Evolutionary conservation across 2,329 filamentous ascomycete genomes (phyloP), one percentile per base, ranked within the genome.

Genomic region (Pseudogymnoascus verrucosus): DNA sequence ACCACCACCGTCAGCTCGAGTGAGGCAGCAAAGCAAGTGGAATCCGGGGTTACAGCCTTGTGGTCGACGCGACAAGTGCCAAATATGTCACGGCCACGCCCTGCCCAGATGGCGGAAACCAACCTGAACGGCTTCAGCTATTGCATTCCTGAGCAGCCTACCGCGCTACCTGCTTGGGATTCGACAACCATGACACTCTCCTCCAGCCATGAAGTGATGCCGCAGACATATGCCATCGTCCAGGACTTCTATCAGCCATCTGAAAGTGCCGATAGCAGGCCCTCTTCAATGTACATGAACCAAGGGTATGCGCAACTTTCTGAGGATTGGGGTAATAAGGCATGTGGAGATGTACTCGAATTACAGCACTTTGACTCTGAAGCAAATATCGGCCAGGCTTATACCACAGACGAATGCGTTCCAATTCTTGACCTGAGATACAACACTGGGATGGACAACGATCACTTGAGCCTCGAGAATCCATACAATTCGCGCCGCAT

Each of bases 381-480:
- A 37, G 82, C 85, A 77, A 74, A 75, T 68, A 86, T 88, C 68
- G 84, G 84, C 60, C 84, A 87, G 70, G 83, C 84, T 5, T 86
- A 82, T 72, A 84, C 84, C 5, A 79, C 83, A 4, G 85, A 88
- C 67, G 85, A 88, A 67, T 80, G 81, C 62, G 82, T 87, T 66
- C 83, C 84, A 11, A 82, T 88, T 63, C 77, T 87, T 37, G 85
- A 88, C 70, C 74, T 87, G 64, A 78, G 83, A 70, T 86, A 82
- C 69, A 73, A 78, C 65, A 69, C 74, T 63, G 75, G 77, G 68
- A 68, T 79, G 73, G 84, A 86, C n/a, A 75, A 77, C 62, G 82
- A 85, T 37, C 67, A 75, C 16, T 70, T 82, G 65, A 77, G 77
- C 64, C 79, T 82, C 65, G 83, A 85, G 42, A 76, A 80, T 62